Evolutionary conservation across 176 grass and related monocot genomes (phyloP), one percentile per base, ranked within the genome.

Genomic region (Tuctoria greenei): DNA sequence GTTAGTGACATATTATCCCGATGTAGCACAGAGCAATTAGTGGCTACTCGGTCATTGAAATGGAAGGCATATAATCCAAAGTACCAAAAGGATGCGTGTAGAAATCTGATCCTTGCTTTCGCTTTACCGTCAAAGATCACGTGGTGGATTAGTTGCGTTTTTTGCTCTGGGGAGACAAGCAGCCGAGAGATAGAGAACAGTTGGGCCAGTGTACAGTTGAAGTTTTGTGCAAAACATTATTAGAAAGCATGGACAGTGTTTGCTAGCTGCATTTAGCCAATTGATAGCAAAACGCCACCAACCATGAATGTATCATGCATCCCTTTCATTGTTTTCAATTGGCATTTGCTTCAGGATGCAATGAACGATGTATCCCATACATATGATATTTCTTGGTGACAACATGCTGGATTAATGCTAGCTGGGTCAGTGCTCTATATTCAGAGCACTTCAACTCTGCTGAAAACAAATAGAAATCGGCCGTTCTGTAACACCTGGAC

Each of bases 251-350:
- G 63, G 63, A 39, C 21, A 55, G 49, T 40, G 74, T 73, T 79
- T 65, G 79, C 58, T 79, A 69, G 25, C 43, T 79, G 46, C 68
- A 56, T 79, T 83, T 79, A 83, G 57, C 42, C n/a, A 61, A 63
- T 47, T 69, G 80, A 83, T 75, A 88, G 75, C 62, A 83, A 74
- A 62, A 39, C 55, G 2, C 38, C 43, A 83, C 67, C 85, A 68
- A 77, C 67, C 74, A 61, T 55, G 1, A 38, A 52, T 66, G 40
- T 27, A 16, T 14, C 79, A 41, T 72, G 59, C 76, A 79, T 85
- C 31, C 23, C 5, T 39, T 40, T 62, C 31, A 67, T 54, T 83
- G 52, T 67, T 36, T 15, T 18, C 73, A 41, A 72, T 82, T 74
- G 68, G 46, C 62, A 36, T 44, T 58, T 6, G 16, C 42, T 66